Evolutionary conservation across 2,329 filamentous ascomycete species (phyloP).

Genomic region (Zarea fungicola): DNA sequence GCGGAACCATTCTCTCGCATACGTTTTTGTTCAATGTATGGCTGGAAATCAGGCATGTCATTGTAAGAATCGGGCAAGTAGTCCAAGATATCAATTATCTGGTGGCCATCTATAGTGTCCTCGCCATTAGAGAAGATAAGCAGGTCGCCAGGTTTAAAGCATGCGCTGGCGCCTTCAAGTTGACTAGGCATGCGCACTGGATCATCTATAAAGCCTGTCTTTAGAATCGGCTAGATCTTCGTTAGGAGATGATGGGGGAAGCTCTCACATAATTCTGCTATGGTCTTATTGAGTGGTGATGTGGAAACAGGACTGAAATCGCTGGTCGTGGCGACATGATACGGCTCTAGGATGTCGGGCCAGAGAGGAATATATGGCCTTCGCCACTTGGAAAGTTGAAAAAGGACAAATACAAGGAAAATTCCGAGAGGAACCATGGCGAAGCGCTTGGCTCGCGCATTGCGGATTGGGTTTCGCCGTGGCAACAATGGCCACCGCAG

Average conservation of each 20-base stretch:
- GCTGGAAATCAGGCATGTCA: slow-evolving; percentile 27
- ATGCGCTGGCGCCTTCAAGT: slow-evolving; percentile 45
- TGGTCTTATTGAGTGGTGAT: slow-evolving; percentile 18
- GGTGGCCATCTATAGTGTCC: slow-evolving; percentile 37
- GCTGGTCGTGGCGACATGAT: not conserved
- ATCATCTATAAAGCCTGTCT: slow-evolving; percentile 26
- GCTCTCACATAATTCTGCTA: slow-evolving; percentile 22
- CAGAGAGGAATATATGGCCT: no score
- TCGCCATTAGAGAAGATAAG: slow-evolving; percentile 49
- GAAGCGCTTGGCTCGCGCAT: no score
- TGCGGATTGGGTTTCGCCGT: no score
- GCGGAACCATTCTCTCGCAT: slow-evolving; percentile 29
- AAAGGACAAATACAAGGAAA: no score
- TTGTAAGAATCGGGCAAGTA: slow-evolving; percentile 38
- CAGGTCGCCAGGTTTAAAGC: slow-evolving; percentile 24
- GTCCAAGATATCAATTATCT: slow-evolving; percentile 40
- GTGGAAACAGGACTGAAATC: slow-evolving; percentile 17
- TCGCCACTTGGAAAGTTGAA: no score
- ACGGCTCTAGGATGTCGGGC: no score
- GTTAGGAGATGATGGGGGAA: slow-evolving; percentile 23
- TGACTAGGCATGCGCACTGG: slow-evolving; percentile 30
- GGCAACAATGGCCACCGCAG: no score
- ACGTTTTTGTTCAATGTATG: slow-evolving; percentile 36
- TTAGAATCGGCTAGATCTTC: slow-evolving; percentile 35
- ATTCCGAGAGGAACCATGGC: no score